Evolutionary conservation across 1,139 yeast species (phyloP).

Genomic region (Zygosaccharomyces pseudobailii): DNA sequence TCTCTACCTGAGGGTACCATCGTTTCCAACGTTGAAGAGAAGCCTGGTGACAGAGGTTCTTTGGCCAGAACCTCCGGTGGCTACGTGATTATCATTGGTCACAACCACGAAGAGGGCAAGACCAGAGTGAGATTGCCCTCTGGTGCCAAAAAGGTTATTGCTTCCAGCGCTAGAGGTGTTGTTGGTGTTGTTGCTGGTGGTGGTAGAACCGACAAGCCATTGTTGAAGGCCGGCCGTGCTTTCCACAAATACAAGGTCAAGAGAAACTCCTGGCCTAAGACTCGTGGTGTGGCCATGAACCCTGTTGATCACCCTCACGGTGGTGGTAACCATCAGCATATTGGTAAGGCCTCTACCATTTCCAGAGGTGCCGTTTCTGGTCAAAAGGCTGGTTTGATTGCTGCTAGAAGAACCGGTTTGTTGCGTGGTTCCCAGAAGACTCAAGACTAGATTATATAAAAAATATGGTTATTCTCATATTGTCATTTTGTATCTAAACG

Average conservation of each 20-base stretch:
- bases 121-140: conserved; percentile 99
- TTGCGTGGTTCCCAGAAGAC: conserved; percentile 99
- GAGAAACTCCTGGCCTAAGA: conserved; percentile 99
- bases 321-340: conserved; percentile 99
- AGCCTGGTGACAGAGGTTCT: conserved; percentile 99
- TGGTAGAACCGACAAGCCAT: conserved; percentile 99
- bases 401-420: conserved; percentile 99
- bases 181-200: conserved; percentile 99
- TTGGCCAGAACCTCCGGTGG: conserved; percentile 99
- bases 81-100: conserved; percentile 98
- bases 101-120: conserved; percentile 98
- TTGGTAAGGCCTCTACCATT: conserved; percentile 99
- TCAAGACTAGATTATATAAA: conserved; percentile 54
- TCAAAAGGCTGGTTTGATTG: conserved; percentile 99
- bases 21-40: conserved; percentile 97
- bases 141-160: conserved; percentile 95
- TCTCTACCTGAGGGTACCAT: conserved; percentile 99
- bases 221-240: conserved; percentile 99
- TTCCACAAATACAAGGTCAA: conserved; percentile 98
- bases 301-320: conserved; percentile 99
- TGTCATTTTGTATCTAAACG: conserved; percentile 20
- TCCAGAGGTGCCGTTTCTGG: conserved; percentile 99
- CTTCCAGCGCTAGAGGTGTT: conserved; percentile 98
- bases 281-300: conserved; percentile 99
- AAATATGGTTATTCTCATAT: conserved; percentile 14